These are phyloP conservation scores for Trichoderma sp. DNA, from an alignment of 2,329 filamentous ascomycete genomes.

Conservation along the genomic window DNA sequence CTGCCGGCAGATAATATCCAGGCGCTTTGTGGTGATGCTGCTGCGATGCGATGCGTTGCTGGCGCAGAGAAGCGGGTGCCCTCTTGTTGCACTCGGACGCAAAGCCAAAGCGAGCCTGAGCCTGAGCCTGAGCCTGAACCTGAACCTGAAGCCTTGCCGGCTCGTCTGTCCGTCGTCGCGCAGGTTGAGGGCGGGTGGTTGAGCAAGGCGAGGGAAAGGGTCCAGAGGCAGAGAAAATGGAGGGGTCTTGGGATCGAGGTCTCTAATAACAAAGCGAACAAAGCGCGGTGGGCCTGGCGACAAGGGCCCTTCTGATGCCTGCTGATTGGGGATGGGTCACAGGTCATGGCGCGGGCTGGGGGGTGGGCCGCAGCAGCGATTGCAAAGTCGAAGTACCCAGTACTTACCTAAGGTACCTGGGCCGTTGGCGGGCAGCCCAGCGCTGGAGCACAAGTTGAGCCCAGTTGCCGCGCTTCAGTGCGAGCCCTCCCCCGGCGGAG, in stretches of 20 bases:
- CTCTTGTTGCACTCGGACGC: background rate
- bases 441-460: background rate
- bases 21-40: conserved; percentile 8
- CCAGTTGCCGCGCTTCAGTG: conserved; percentile 28
- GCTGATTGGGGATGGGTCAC: conserved; percentile 28
- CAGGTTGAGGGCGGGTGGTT: conserved; percentile 21
- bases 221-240: conserved; percentile 27
- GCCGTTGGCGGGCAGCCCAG: background rate
- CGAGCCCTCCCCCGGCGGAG: background rate
- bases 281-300: conserved; percentile 18
- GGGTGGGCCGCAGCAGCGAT: conserved; percentile 12
- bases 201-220: conserved; percentile 28
- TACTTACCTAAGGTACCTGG: background rate
- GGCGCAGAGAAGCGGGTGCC: background rate
- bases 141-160: conserved; percentile 19
- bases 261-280: conserved; percentile 29
- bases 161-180: conserved; percentile 22
- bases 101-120: background rate
- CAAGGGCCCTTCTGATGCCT: conserved; percentile 25
- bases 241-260: conserved; percentile 29
- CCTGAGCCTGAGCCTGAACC: background rate
- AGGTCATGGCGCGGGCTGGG: conserved; percentile 23
- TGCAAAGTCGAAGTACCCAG: conserved; percentile 21
- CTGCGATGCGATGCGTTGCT: background rate
- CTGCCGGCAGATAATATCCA: conserved; percentile 18